A percentile compares a stretch with the other conserved stretches of the same genome.
These are phyloP conservation scores for Paramecium biaurelia DNA, from an alignment of 73 alveolate genomes.

Conservation along the genomic window DNA sequence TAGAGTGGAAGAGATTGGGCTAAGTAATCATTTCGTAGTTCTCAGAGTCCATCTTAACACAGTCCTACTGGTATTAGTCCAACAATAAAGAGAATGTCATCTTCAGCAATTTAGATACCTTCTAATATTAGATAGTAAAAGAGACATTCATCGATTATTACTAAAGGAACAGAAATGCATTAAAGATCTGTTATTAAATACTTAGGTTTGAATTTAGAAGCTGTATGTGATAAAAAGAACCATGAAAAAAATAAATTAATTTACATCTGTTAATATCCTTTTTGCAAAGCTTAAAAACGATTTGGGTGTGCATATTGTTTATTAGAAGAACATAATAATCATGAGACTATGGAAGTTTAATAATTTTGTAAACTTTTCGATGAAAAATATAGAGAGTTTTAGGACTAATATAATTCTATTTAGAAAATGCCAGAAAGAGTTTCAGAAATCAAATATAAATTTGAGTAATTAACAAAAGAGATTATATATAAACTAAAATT, in stretches of 20 bases:
- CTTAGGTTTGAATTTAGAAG: slow-evolving; percentile 10
- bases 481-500: neutral
- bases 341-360: neutral
- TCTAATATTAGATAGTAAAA: neutral
- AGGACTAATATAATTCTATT: neutral
- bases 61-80: neutral
- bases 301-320: slow-evolving; percentile 45
- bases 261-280: neutral
- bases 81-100: neutral
- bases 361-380: slow-evolving; percentile 16
- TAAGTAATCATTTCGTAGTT: neutral
- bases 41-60: neutral
- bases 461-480: neutral
- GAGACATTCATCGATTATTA: slow-evolving; percentile 4
- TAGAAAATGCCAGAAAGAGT: neutral
- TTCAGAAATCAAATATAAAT: neutral
- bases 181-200: slow-evolving; percentile 15
- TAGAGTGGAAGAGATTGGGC: slow-evolving; percentile 25
- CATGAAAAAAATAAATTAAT: slow-evolving; percentile 35
- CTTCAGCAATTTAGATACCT: neutral
- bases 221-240: slow-evolving; percentile 12
- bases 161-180: slow-evolving; percentile 35
- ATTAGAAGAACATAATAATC: slow-evolving; percentile 1
- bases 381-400: slow-evolving; percentile 37
- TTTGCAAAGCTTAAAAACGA: neutral